phyloP scores from a whole-genome alignment of 192 early-diverging fungal genomes.

The Bifiguratus adelaidae region DNA sequence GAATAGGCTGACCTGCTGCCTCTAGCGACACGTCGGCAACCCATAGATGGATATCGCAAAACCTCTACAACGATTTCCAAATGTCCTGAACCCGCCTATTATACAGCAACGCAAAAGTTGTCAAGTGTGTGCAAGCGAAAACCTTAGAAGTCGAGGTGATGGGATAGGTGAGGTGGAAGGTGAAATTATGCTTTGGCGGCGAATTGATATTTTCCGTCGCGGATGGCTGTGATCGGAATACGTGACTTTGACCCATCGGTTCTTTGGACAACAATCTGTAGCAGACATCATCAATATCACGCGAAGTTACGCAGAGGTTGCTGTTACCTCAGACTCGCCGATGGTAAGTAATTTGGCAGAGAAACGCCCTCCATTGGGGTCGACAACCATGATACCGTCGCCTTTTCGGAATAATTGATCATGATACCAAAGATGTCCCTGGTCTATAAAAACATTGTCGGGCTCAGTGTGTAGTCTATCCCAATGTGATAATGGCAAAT shows the following conservation, averaged over 20 bases:
- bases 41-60: too few relatives aligned
- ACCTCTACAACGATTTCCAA: too few relatives aligned
- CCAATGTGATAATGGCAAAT: background rate
- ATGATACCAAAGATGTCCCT: slow-evolving; percentile 7
- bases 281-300: background rate
- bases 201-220: slow-evolving; percentile 13
- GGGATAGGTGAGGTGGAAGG: too few relatives aligned
- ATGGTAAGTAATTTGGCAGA: slow-evolving; percentile 6
- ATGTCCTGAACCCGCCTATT: too few relatives aligned
- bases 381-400: slow-evolving; percentile 6
- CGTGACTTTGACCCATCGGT: slow-evolving; percentile 9
- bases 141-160: too few relatives aligned
- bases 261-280: slow-evolving; percentile 6
- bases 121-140: too few relatives aligned
- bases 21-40: too few relatives aligned
- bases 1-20: too few relatives aligned
- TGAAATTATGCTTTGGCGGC: slow-evolving; percentile 10
- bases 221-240: slow-evolving; percentile 3
- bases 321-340: slow-evolving; percentile 5
- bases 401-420: slow-evolving; percentile 9
- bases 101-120: too few relatives aligned
- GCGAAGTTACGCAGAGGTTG: background rate
- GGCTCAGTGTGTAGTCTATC: background rate
- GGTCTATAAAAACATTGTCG: slow-evolving; percentile 2
- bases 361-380: slow-evolving; percentile 7